A percentile compares a stretch with the other conserved stretches of the same genome.
These are phyloP conservation scores for Arabidopsis thaliana DNA, from an alignment of 345 rosid genomes.

Conservation along the genomic window DNA sequence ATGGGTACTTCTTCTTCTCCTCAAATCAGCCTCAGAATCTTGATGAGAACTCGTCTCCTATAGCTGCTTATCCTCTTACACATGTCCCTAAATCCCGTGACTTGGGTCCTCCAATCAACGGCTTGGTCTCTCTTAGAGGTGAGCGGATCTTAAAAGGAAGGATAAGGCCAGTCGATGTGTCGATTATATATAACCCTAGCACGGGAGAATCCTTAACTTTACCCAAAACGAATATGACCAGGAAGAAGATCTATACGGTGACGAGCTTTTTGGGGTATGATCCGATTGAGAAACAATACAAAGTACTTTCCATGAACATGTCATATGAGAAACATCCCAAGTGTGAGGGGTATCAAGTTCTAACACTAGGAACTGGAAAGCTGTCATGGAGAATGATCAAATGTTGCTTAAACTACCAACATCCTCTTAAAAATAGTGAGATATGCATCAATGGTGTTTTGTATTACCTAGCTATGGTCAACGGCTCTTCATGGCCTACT, in stretches of 20 bases:
- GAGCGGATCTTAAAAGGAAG: too few relatives aligned
- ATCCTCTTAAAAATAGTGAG: background rate
- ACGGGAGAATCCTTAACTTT: too few relatives aligned
- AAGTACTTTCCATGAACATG: background rate
- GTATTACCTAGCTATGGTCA: background rate
- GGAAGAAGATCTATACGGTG: background rate
- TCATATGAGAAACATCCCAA: background rate
- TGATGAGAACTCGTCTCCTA: too few relatives aligned
- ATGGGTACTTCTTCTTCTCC: too few relatives aligned
- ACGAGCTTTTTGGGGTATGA: background rate
- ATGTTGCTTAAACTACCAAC: background rate
- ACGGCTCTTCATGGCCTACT: too few relatives aligned
- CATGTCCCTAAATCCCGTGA: too few relatives aligned
- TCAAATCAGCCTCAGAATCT: too few relatives aligned
- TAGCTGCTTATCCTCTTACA: too few relatives aligned
- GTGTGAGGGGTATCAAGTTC: background rate
- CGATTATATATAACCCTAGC: too few relatives aligned
- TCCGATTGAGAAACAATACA: background rate
- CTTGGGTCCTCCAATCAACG: too few relatives aligned
- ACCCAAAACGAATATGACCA: background rate
- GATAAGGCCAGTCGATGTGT: too few relatives aligned
- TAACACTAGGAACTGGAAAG: background rate
- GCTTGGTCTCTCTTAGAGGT: too few relatives aligned
- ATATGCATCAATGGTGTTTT: background rate
- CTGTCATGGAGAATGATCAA: background rate